These are phyloP conservation scores for Setomelanomma holmii DNA, from an alignment of 2,329 filamentous ascomycete genomes.

Conservation along the genomic window DNA sequence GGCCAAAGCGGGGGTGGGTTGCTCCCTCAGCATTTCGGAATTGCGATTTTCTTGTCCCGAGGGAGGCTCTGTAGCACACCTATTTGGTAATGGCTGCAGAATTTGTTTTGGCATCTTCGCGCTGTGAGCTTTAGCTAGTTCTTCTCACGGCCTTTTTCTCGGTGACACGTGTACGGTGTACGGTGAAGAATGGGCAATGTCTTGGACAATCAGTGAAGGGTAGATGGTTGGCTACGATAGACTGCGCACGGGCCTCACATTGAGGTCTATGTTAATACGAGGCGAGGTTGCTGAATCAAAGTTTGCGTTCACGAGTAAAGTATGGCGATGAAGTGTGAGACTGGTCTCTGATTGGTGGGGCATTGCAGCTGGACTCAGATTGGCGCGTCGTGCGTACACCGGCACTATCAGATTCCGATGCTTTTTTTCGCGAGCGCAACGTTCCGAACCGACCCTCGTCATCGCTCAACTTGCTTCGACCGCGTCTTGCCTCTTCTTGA, in stretches of 20 bases:
- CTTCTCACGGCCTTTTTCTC: slow-evolving; percentile 22
- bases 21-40: neutral
- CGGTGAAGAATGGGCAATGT: slow-evolving; percentile 9
- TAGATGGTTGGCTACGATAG: slow-evolving; percentile 23
- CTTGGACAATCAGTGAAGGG: slow-evolving; percentile 11
- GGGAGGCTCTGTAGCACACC: slow-evolving; percentile 2
- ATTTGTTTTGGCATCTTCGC: slow-evolving; percentile 5
- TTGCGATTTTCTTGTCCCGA: slow-evolving; percentile 6
- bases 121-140: neutral
- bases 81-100: slow-evolving; percentile 12
- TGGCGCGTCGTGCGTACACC: neutral
- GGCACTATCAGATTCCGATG: neutral
- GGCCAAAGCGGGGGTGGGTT: neutral
- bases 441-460: slow-evolving; percentile 1
- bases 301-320: neutral
- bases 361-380: neutral
- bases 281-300: slow-evolving; percentile 5
- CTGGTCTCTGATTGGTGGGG: neutral
- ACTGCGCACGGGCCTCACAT: slow-evolving; percentile 13
- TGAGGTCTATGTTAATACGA: slow-evolving; percentile 9
- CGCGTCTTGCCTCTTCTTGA: neutral
- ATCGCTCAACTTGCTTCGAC: slow-evolving; percentile 5
- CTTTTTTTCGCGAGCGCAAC: slow-evolving; percentile 2
- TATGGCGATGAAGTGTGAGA: neutral
- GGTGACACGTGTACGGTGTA: slow-evolving; percentile 6